These are phyloP conservation scores for Ganoderma multipileum DNA, from an alignment of 1,284 basidiomycete genomes.

Conservation along the genomic window DNA sequence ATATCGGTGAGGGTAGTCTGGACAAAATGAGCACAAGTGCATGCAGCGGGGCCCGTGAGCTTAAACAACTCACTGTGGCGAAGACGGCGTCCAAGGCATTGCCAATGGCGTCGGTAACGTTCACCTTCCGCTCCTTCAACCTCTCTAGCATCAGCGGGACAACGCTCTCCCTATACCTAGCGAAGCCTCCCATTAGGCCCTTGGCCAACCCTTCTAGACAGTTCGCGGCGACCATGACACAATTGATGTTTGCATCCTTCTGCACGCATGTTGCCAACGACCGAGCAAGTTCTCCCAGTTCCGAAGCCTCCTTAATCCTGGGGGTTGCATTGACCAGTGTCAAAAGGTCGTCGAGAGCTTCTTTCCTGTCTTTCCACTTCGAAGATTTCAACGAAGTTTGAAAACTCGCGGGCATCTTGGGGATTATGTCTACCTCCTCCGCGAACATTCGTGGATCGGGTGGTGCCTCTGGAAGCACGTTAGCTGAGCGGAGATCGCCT, in stretches of 20 bases:
- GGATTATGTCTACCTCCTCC: conserved; percentile 83
- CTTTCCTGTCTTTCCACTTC: conserved; percentile 99
- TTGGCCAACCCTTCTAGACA: conserved; percentile 89
- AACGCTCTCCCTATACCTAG: conserved; percentile 76
- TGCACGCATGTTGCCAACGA: conserved; percentile 85
- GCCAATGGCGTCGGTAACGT: conserved; percentile 90
- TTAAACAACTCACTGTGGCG: conserved; percentile 60
- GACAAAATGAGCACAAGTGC: conserved; percentile 31
- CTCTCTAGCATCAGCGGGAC: conserved; percentile 88
- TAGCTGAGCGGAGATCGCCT: conserved; percentile 7
- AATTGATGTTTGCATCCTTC: conserved; percentile 94
- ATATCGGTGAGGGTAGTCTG: conserved; percentile 87
- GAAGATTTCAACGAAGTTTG: conserved; percentile 82
- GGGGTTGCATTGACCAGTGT: conserved; percentile 77
- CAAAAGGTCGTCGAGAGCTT: conserved; percentile 87
- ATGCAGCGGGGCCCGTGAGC: conserved; percentile 3
- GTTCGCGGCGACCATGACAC: conserved; percentile 89
- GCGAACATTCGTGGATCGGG: conserved; percentile 86
- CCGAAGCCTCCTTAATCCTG: conserved; percentile 80
- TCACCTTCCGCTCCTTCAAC: conserved; percentile 94
- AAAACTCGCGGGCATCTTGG: conserved; percentile 79
- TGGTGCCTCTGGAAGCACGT: conserved; percentile 48
- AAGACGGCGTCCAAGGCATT: conserved; percentile 92
- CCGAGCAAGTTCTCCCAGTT: conserved; percentile 77
- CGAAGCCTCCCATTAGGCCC: conserved; percentile 81